A percentile compares a stretch with the other conserved stretches of the same genome.
Conservation (phyloP, 2,329 filamentous ascomycete species). For the Penicillium oxalicum region DNA sequence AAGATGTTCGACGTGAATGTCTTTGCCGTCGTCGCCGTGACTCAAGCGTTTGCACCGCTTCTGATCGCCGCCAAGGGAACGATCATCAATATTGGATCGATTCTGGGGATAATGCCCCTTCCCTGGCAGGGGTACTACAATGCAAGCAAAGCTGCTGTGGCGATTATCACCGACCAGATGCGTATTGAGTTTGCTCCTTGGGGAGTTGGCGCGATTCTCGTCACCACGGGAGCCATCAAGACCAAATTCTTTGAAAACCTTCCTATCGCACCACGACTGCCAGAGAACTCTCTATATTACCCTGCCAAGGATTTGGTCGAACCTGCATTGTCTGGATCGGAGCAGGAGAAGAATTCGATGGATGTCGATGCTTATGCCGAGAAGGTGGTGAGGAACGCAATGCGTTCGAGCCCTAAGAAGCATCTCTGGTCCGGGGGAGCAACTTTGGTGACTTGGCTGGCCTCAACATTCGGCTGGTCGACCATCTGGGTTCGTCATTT, state of each 20-base stretch:
- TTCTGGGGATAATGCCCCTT: conserved; percentile 14
- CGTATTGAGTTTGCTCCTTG: conserved; percentile 22
- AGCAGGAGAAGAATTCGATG: conserved; percentile 1
- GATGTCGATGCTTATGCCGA: conserved; percentile 11
- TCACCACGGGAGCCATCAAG: neutral
- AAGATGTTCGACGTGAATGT: neutral
- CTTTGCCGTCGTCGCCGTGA: neutral
- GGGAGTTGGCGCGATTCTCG: conserved; percentile 14
- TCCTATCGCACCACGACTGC: conserved; percentile 8
- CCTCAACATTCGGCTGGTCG: conserved; percentile 3
- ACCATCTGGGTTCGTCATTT: conserved; percentile 1
- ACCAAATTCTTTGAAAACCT: conserved; percentile 14
- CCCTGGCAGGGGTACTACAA: conserved; percentile 25
- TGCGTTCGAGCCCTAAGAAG: conserved; percentile 1
- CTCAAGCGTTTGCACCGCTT: neutral
- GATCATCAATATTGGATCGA: conserved; percentile 20
- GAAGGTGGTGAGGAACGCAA: conserved; percentile 11
- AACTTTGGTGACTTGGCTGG: neutral
- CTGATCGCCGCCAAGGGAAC: neutral
- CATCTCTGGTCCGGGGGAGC: conserved; percentile 1
- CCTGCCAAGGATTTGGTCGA: conserved; percentile 7
- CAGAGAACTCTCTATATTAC: conserved; percentile 17
- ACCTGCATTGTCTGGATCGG: neutral
- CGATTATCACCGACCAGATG: conserved; percentile 17
- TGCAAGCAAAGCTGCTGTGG: conserved; percentile 23